Conservation (phyloP, 257 asterid genomes). For the Solanum etuberosum region DNA sequence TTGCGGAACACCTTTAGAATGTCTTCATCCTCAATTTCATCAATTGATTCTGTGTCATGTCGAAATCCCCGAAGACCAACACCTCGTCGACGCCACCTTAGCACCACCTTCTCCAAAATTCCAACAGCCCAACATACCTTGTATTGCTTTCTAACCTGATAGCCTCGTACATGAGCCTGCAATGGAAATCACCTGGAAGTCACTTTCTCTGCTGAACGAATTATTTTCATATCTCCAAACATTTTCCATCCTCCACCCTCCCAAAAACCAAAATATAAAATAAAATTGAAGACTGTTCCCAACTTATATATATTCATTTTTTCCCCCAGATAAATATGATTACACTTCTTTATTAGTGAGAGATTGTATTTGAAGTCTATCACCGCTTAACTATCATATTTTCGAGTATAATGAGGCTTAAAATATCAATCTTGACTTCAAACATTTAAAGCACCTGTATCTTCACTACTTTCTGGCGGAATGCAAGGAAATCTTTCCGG, state of each 20-base stretch:
- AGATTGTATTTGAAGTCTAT: neutral
- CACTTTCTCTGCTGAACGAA: neutral
- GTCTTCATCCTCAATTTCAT: conserved; percentile 63
- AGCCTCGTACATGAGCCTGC: conserved; percentile 97
- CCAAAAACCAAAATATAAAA: neutral
- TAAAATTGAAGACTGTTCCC: neutral
- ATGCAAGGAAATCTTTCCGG: conserved; percentile 64
- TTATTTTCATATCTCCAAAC: neutral
- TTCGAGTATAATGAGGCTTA: neutral
- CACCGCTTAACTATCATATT: neutral
- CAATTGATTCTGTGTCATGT: conserved; percentile 35
- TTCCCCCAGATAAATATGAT: neutral
- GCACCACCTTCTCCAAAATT: conserved; percentile 72
- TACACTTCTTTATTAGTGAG: neutral
- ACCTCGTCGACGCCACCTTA: conserved; percentile 87
- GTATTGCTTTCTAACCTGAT: conserved; percentile 72
- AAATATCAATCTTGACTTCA: neutral
- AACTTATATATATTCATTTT: neutral
- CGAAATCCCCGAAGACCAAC: conserved; percentile 80
- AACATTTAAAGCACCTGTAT: conserved; percentile 58
- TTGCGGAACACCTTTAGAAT: conserved; percentile 76
- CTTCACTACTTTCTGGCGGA: conserved; percentile 88
- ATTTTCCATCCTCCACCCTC: neutral
- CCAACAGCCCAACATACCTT: conserved; percentile 91
- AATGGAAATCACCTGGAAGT: neutral